These are phyloP conservation scores for Allium sativum DNA, from an alignment of 106 monocot genomes.

Conservation along the genomic window DNA sequence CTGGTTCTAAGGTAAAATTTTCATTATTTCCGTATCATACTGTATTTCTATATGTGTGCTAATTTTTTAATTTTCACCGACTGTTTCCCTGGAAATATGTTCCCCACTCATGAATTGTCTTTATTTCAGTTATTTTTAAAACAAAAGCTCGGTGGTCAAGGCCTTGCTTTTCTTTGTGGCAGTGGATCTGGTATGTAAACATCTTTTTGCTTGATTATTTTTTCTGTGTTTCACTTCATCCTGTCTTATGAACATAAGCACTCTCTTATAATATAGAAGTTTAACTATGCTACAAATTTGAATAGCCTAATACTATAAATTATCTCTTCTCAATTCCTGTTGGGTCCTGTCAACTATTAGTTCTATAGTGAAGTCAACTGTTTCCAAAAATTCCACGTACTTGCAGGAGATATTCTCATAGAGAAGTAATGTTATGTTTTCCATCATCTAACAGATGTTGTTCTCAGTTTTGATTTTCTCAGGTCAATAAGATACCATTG, in stretches of 20 bases:
- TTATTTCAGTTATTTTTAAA: slow-evolving; percentile 59
- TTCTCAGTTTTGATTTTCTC: too few species aligned
- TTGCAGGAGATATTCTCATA: too few species aligned
- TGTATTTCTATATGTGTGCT: background rate
- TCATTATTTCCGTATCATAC: background rate
- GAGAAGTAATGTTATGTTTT: too few species aligned
- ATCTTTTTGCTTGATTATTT: background rate
- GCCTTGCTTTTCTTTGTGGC: slow-evolving; percentile 85
- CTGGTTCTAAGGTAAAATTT: background rate
- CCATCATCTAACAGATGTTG: too few species aligned
- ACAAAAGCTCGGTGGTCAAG: slow-evolving; percentile 84
- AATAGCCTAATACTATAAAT: too few species aligned
- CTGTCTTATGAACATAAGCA: background rate
- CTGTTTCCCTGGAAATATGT: background rate
- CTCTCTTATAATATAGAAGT: too few species aligned
- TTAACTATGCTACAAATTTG: too few species aligned
- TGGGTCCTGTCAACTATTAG: too few species aligned
- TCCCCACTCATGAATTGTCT: background rate
- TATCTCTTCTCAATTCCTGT: too few species aligned
- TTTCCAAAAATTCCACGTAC: too few species aligned
- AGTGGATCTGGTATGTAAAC: slow-evolving; percentile 65
- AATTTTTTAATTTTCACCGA: background rate
- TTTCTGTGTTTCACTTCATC: background rate
- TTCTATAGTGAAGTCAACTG: too few species aligned
- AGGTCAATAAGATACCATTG: too few species aligned